These are phyloP conservation scores for Hordeum marinum DNA, from an alignment of 176 grass and related monocot species.

Conservation along the genomic window DNA sequence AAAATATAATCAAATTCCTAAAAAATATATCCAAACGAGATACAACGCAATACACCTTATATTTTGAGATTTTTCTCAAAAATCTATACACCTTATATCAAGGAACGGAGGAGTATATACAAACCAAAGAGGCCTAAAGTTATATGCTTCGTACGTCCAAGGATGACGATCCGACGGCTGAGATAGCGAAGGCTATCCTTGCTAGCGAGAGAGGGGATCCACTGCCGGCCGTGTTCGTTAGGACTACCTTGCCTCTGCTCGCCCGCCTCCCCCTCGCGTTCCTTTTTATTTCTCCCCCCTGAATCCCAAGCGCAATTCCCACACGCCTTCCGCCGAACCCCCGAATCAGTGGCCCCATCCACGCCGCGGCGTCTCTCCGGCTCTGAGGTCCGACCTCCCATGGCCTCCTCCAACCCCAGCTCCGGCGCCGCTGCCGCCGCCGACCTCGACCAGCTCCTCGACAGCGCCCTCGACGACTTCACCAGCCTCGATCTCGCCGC, in stretches of 20 bases:
- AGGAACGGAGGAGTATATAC: too few species aligned
- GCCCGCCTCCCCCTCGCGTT: background rate
- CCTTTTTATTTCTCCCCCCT: background rate
- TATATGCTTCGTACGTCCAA: background rate
- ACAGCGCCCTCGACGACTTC: constrained; percentile 64
- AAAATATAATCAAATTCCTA: too few species aligned
- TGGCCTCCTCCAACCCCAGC: constrained; percentile 37
- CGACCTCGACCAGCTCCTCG: constrained; percentile 52
- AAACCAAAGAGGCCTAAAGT: too few species aligned
- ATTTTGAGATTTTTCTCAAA: too few species aligned
- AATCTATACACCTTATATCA: too few species aligned
- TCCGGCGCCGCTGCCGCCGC: constrained; percentile 1
- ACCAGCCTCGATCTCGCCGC: constrained; percentile 50
- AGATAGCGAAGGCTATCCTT: background rate
- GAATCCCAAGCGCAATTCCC: background rate
- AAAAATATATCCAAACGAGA: too few species aligned
- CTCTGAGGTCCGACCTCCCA: constrained; percentile 1
- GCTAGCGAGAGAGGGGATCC: constrained; percentile 6
- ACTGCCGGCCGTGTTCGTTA: background rate
- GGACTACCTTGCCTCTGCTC: background rate
- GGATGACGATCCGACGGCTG: constrained; percentile 15
- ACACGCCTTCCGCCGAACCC: background rate
- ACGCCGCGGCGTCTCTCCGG: background rate
- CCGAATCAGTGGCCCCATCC: background rate
- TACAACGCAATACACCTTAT: too few species aligned